Evolutionary conservation across 179 eudicot species (phyloP), one percentile per base, ranked within the genome.

Genomic region (Beta corolliflora): DNA sequence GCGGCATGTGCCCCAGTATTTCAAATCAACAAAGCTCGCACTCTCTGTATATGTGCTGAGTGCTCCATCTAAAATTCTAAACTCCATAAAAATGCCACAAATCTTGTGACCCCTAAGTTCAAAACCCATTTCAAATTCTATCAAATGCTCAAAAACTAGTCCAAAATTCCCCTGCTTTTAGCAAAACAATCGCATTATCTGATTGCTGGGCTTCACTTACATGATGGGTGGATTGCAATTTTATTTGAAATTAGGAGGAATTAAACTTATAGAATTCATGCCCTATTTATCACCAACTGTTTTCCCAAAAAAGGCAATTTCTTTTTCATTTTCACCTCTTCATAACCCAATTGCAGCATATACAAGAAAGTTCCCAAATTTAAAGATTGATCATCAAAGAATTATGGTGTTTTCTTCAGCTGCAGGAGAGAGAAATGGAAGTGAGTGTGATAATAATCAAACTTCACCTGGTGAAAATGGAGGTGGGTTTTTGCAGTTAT

Each of bases 401-500:
- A 71, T 75, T 7, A 36, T 11, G 55, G 71, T 52, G 55, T 85
- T 82, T 82, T 82, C 85, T 13, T 85, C 83, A 0, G 58, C 31
- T 21, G 9, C 82, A 29, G 77, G 78, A 29, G 82, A 81, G 64
- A 81, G 41, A 80, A 41, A 79, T 45, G 80, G 69, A 70, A 76
- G 31, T 71, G 80, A 52, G 19, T 41, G 76, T 54, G 76, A 73
- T 48, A 73, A 72, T 25, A 25, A 50, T 70, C 45, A n/a, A 45
- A 71, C 23, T 59, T 55, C 18, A 18, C 36, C 55, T 41, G 50
- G 18, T 56, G 77, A 76, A 23, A 79, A 13, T 25, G 66, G 14
- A 21, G 80, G 69, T 58, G 92, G 91, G 73, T 89, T 82, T 81
- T 78, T 96, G 84, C 55, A 73, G 15, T 74, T 91, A 82, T 74